These are phyloP conservation scores for Flaveria trinervia DNA, from an alignment of 129 eudicot species.

Conservation along the genomic window DNA sequence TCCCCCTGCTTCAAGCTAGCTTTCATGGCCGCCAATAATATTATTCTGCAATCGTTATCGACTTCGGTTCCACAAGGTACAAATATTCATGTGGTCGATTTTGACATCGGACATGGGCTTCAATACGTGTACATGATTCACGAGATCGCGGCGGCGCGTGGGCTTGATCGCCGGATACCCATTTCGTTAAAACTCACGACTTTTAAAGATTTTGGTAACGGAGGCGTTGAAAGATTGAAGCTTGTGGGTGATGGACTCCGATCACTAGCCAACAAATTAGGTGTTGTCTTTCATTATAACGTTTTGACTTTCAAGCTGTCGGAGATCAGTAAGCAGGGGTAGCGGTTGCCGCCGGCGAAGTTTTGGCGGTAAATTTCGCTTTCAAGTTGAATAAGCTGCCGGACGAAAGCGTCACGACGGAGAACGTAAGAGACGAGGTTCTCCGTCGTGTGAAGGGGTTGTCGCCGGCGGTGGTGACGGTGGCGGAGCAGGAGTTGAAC, in stretches of 20 bases:
- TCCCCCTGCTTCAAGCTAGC: slow-evolving; percentile 90
- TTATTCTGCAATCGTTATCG: slow-evolving; percentile 50
- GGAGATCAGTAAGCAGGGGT: slow-evolving; percentile 42
- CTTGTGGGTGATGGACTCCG: slow-evolving; percentile 49
- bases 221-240: slow-evolving; percentile 50
- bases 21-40: slow-evolving; percentile 64
- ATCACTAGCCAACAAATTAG: slow-evolving; percentile 44
- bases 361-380: slow-evolving; percentile 79
- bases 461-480: slow-evolving; percentile 68
- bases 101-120: slow-evolving; percentile 76
- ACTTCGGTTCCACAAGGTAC: background rate
- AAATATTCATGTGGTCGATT: slow-evolving; percentile 72
- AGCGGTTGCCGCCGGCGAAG: slow-evolving; percentile 47
- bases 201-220: slow-evolving; percentile 42
- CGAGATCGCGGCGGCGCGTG: slow-evolving; percentile 56
- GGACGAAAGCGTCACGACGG: slow-evolving; percentile 92
- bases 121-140: slow-evolving; percentile 76
- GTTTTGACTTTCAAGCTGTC: slow-evolving; percentile 39
- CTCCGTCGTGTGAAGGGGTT: slow-evolving; percentile 76
- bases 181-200: slow-evolving; percentile 50
- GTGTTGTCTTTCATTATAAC: slow-evolving; percentile 47
- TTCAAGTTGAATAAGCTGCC: slow-evolving; percentile 64
- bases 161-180: background rate
- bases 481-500: slow-evolving; percentile 84
- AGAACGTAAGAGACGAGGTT: slow-evolving; percentile 73